Evolutionary conservation across 495 filamentous ascomycete species (phyloP), one percentile per base, ranked within the genome.

Genomic region (Parachaetomium inaequale): DNA sequence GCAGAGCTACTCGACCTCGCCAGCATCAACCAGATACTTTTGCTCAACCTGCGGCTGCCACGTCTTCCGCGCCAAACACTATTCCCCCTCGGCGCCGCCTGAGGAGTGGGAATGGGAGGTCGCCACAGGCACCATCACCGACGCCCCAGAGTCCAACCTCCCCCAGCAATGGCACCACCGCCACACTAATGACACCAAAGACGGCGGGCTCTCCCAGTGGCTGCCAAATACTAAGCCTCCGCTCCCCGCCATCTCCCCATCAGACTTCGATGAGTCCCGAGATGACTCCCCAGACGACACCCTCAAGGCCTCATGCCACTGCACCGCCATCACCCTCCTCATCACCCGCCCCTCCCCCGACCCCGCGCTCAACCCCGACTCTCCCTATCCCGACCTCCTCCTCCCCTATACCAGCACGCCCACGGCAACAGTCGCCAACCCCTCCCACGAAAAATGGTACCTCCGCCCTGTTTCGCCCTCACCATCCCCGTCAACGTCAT

Each of bases 31-130:
- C 46, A 31, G 55, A 21, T 84, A 85, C 64, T 90, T 89, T 72
- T 92, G 89, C 71, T 65, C 68, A n/a, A 84, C 72, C 15, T 93
- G 89, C 63, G 88, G 88, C 32, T 83, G 84, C 28, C 85, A 89
- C 63, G 75, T 86, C 63, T 85, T 88, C 56, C 68, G 64, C 38
- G 40, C 42, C 55, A 46, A 10, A 21, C 55, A 25, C 25, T 34
- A 59, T 7, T 59, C 62, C 1, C 62, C 64, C 17, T 62, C 52
- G 3, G 21, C 34, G 28, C 17, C 46, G 11, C 0, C 57, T 25
- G 26, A 58, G 2, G 49, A 66, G 4, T 43, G 63, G 32, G 64
- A 67, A 32, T 78, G 75, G 70, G 76, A 70, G 12, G 73, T 76
- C 58, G 67, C 62, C 64, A 70, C 78, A 14, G 75, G 69, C 21